These are phyloP conservation scores for Biancaea sappan DNA, from an alignment of 306 rosid genomes.

Conservation along the genomic window DNA sequence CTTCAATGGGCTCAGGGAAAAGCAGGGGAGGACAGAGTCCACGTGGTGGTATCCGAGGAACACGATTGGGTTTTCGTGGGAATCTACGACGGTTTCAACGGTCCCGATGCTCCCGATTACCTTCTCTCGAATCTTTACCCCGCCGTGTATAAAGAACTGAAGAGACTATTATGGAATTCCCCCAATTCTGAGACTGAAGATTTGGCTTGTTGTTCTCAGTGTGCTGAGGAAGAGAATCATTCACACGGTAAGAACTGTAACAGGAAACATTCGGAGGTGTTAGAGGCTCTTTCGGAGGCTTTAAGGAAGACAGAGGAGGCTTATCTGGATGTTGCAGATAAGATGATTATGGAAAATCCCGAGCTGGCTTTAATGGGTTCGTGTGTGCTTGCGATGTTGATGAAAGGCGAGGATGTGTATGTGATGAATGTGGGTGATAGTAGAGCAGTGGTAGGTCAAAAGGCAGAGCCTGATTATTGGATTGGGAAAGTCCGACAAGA, in stretches of 20 bases:
- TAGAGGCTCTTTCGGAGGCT: constrained; percentile 81
- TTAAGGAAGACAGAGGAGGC: constrained; percentile 83
- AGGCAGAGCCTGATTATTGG: constrained; percentile 91
- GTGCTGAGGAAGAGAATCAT: constrained; percentile 61
- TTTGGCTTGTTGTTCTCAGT: constrained; percentile 60
- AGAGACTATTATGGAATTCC: constrained; percentile 70
- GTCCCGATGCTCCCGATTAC: constrained; percentile 98
- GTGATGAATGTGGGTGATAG: constrained; percentile 95
- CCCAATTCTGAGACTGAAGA: constrained; percentile 35
- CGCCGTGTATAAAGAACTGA: constrained; percentile 77
- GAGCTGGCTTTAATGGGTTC: constrained; percentile 96
- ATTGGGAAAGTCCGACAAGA: constrained; percentile 78
- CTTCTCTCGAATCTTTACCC: constrained; percentile 72
- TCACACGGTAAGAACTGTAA: constrained; percentile 41
- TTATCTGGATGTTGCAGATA: constrained; percentile 80
- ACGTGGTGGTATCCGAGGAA: constrained; percentile 95
- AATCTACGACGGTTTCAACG: constrained; percentile 93
- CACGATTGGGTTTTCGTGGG: constrained; percentile 99
- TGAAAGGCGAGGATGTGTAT: constrained; percentile 95
- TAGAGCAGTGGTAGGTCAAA: constrained; percentile 81
- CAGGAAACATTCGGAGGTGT: constrained; percentile 64
- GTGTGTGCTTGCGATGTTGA: constrained; percentile 87
- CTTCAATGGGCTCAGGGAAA: constrained; percentile 99
- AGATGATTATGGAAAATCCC: constrained; percentile 79
- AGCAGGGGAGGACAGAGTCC: constrained; percentile 98